phyloP scores from a whole-genome alignment of 2,329 filamentous ascomycete species.

The Scedosporium boydii region DNA sequence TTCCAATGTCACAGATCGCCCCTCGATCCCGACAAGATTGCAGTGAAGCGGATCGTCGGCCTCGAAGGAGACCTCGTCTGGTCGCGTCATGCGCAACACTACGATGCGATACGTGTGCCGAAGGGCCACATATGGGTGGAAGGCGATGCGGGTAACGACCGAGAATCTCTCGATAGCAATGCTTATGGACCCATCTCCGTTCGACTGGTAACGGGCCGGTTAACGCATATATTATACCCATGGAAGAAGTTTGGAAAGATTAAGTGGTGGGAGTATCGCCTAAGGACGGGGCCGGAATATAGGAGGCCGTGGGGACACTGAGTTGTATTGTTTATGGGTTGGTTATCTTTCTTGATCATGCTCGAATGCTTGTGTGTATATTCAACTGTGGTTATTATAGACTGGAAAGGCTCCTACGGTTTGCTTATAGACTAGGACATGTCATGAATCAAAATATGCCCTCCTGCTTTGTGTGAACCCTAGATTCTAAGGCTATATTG shows the following conservation, averaged over 20 bases:
- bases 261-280: constrained; percentile 44
- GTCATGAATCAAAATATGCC: not conserved
- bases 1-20: constrained; percentile 49
- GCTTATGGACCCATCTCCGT: constrained; percentile 77
- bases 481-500: too few relatives aligned
- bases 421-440: not conserved
- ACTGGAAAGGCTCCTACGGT: not conserved
- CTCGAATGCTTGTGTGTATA: too few relatives aligned
- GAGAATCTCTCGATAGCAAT: constrained; percentile 62
- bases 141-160: constrained; percentile 51
- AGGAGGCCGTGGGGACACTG: not conserved
- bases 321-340: not conserved
- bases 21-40: constrained; percentile 54
- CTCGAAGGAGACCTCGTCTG: constrained; percentile 69
- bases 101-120: constrained; percentile 54
- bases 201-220: constrained; percentile 64
- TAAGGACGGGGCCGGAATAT: constrained; percentile 13
- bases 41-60: constrained; percentile 76
- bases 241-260: constrained; percentile 47
- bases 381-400: not conserved
- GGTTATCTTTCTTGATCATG: too few relatives aligned
- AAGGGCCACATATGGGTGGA: constrained; percentile 90
- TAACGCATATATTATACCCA: constrained; percentile 65
- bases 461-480: not conserved
- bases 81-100: constrained; percentile 52